Conservation (phyloP, 805 yeast species). For the Ogataea wickerhamii region DNA sequence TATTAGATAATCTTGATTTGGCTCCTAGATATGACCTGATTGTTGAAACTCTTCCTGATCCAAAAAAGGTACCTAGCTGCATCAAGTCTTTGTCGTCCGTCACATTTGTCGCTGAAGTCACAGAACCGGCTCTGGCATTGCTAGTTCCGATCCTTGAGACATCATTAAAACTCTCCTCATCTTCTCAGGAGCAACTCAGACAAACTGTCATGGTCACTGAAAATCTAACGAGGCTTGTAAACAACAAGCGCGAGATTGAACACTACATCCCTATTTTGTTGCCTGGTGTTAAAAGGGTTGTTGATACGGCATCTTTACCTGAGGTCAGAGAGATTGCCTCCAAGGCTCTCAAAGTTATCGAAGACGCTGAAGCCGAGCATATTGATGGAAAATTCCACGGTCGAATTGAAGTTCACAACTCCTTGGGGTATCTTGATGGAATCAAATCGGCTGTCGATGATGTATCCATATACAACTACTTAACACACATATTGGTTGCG, state of each 20-base stretch:
- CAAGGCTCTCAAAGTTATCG: conserved; percentile 78
- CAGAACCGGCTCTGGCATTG: conserved; percentile 88
- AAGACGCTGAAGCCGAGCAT: conserved; percentile 70
- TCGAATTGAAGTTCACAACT: conserved; percentile 55
- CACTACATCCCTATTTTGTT: conserved; percentile 76
- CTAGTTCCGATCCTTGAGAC: conserved; percentile 90
- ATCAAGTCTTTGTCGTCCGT: conserved; percentile 87
- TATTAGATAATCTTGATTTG: conserved; percentile 89
- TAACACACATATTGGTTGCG: conserved; percentile 50
- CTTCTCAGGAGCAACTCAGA: conserved; percentile 94
- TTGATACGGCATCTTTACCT: conserved; percentile 87
- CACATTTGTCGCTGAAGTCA: conserved; percentile 97
- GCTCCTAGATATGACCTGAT: conserved; percentile 80
- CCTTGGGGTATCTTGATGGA: conserved; percentile 40
- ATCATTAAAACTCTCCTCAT: conserved; percentile 80
- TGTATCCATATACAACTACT: conserved; percentile 42
- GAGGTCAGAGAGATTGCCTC: conserved; percentile 92
- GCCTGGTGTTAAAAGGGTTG: conserved; percentile 91
- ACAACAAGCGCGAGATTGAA: conserved; percentile 89
- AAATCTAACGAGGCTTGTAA: conserved; percentile 91
- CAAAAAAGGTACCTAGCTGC: conserved; percentile 82
- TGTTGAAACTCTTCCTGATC: conserved; percentile 86
- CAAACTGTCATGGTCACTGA: conserved; percentile 96
- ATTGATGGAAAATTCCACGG: conserved; percentile 75
- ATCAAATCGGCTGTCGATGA: conserved; percentile 32